Base-by-base conservation (phyloP, 2,329 filamentous ascomycete species). In the Cladophialophora carrionii region DNA sequence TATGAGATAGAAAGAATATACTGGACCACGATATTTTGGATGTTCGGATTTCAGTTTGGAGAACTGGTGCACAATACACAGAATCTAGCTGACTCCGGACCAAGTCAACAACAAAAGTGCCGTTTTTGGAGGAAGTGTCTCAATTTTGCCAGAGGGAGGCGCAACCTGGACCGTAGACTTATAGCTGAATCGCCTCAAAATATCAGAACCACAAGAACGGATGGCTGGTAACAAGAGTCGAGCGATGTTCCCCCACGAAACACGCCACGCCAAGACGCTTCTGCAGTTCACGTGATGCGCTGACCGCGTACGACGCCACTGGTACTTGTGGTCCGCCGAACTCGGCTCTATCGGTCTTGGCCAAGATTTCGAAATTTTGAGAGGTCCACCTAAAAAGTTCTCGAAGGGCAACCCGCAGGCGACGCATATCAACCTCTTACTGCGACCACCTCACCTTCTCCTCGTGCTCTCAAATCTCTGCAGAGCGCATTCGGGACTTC, bases 341-440 rank as follows among this genome's bases (percentile, higher is more conserved):
- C 12, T 29, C 24, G 52, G 26, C 52, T 8, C 12, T 17, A n/a
- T 24, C 52, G 52, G 26, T 32, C 59, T 61, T 61, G 59, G 59
- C 59, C 59, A 54, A 61, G 51, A 61, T 61, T 55, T 61, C 34
- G 59, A 55, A 61, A 61, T 53, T 54, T 61, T 61, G 52, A 53
- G 59, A 52, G 59, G 37, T 55, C 59, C 52, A 49, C 49, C 46
- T 24, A 54, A 61, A 61, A 61, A 61, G 59, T 61, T 61, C 51
- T 52, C n/a, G 51, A 48, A 55, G 59, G 24, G 24, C 32, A 20
- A 31, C 51, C 49, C 51, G 59, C 32, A 14, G 59, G 26, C 37
- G 41, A 41, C 22, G 34, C 49, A 31, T 55, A 29, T 54, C 29
- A 37, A 48, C 34, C 22, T n/a, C 49, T 51, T 52, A 22, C 59